Conservation (phyloP, 768 basidiomycete species). For the Rhodotorula sphaerocarpa region DNA sequence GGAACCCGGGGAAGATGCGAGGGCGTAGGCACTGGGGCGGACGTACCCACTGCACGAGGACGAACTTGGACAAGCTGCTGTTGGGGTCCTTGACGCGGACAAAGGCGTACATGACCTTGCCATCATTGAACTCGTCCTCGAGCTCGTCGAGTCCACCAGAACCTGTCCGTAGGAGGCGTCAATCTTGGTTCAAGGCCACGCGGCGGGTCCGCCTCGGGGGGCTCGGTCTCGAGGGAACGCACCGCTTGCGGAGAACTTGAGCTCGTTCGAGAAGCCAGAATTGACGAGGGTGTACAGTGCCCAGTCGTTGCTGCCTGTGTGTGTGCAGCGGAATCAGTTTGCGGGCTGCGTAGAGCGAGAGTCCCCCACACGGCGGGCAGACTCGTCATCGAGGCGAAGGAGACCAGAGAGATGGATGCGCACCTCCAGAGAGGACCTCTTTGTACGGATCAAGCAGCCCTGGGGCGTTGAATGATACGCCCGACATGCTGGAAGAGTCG, state of each 20-base stretch:
- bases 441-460: slow-evolving; percentile 9
- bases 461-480: neutral
- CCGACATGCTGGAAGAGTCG: neutral
- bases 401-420: neutral
- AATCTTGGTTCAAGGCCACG: too few species aligned
- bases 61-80: slow-evolving; percentile 79
- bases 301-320: slow-evolving; percentile 19
- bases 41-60: slow-evolving; percentile 76
- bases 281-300: slow-evolving; percentile 31
- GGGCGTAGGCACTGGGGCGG: too few species aligned
- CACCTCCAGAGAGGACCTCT: slow-evolving; percentile 6
- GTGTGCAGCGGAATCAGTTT: too few species aligned
- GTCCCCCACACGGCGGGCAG: too few species aligned
- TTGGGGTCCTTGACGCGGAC: slow-evolving; percentile 28
- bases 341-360: neutral
- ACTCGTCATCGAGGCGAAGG: neutral
- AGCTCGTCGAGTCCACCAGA: slow-evolving; percentile 80
- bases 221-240: neutral
- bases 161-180: slow-evolving; percentile 55
- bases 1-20: too few species aligned
- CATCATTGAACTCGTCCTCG: slow-evolving; percentile 90
- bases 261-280: slow-evolving; percentile 6
- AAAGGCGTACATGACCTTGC: slow-evolving; percentile 51
- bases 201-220: too few species aligned
- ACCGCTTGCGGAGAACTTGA: slow-evolving; percentile 16